Base-by-base conservation (phyloP, 2,329 filamentous ascomycete species). In the Colletotrichum sp. region DNA sequence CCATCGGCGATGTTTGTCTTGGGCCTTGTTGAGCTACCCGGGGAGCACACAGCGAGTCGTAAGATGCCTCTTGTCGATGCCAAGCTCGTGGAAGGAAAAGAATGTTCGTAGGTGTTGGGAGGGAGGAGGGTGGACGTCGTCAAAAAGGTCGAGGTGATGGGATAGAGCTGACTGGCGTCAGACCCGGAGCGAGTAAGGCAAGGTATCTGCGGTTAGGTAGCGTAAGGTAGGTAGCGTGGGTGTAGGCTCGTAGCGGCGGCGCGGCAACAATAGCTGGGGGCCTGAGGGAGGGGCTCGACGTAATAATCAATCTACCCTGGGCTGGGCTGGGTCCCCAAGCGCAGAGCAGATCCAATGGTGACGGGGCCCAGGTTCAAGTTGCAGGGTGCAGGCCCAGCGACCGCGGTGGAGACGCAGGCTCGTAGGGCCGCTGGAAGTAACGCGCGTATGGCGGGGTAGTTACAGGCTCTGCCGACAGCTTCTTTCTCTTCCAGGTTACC, bases 381-480 rank as follows among this genome's bases (percentile, higher is more conserved):
- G 44, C 44, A 52, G 55, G 67, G 68, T 70, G 69, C 63, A 70
- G 73, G 69, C 44, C 44, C n/a, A 52, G 44, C 44, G 44, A 52
- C 44, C n/a, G 44, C 44, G n/a, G 44, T 52, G 44, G 44, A 52
- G n/a, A 52, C 64, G 69, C 57, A 68, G 69, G 57, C 60, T 13
- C 13, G 72, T 55, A 67, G 52, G 68, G 72, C 26, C 70, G 49
- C 69, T 76, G 57, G 60, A 68, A 64, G 73, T 73, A 73, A 76
- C 73, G 70, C 73, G 73, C 73, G 70, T 76, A 65, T 73, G 73
- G 73, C 73, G 73, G 73, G 73, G 73, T 76, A 76, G 64, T 66
- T 57, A 30, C 68, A 75, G 68, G 64, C 55, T 66, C 28, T 63
- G 68, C 36, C 68, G 55, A 67, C 36, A 16, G 24, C 72, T 66